These are phyloP conservation scores for Meripilus lineatus DNA, from an alignment of 1,284 basidiomycete genomes.

Conservation along the genomic window DNA sequence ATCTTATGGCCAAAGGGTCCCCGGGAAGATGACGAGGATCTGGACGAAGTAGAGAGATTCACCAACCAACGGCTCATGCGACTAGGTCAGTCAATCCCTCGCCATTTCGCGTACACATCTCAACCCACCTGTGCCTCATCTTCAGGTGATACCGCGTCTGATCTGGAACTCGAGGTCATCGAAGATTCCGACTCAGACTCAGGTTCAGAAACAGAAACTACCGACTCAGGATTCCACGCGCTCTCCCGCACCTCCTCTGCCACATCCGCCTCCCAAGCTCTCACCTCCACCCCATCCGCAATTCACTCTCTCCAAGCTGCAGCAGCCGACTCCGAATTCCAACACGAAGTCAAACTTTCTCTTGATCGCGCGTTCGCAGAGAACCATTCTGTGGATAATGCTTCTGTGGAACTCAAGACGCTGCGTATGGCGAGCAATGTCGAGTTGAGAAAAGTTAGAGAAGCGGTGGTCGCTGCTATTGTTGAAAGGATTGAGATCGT, in stretches of 20 bases:
- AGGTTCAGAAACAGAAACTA: conserved; percentile 43
- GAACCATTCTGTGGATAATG: conserved; percentile 87
- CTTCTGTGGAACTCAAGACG: conserved; percentile 89
- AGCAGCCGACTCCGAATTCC: conserved; percentile 69
- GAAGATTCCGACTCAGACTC: conserved; percentile 38
- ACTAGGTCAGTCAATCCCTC: conserved; percentile 48
- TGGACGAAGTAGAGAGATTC: conserved; percentile 53
- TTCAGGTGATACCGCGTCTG: conserved; percentile 51
- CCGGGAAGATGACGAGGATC: conserved; percentile 54
- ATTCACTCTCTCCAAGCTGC: conserved; percentile 26
- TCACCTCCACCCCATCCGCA: conserved; percentile 28
- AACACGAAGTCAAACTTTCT: conserved; percentile 71
- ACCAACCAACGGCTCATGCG: conserved; percentile 68
- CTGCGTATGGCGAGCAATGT: conserved; percentile 94
- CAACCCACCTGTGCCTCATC: conserved; percentile 5
- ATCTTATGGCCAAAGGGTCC: conserved; percentile 60
- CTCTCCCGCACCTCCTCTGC: conserved; percentile 30
- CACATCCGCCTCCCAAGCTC: conserved; percentile 38
- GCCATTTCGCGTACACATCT: not conserved
- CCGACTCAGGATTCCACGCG: conserved; percentile 27
- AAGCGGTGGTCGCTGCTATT: conserved; percentile 71
- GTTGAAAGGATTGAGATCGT: conserved; percentile 63
- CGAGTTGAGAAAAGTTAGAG: conserved; percentile 69
- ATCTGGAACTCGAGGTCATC: conserved; percentile 38
- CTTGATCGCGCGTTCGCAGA: conserved; percentile 89